These are phyloP conservation scores for Begonia peltatifolia DNA, from an alignment of 306 rosid species.

Conservation along the genomic window DNA sequence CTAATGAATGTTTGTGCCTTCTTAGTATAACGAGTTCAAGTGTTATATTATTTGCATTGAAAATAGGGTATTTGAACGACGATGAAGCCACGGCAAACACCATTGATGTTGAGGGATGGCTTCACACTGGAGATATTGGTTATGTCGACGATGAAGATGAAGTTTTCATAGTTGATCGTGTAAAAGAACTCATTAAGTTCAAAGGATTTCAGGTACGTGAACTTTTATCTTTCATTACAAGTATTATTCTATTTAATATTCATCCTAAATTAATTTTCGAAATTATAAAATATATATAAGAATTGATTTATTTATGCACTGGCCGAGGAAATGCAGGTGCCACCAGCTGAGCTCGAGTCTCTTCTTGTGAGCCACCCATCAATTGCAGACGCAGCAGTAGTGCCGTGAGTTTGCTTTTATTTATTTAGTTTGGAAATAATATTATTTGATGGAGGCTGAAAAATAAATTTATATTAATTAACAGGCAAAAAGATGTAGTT, in stretches of 20 bases:
- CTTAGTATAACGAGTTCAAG: neutral
- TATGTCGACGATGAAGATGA: slow-evolving; percentile 64
- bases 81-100: slow-evolving; percentile 47
- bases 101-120: slow-evolving; percentile 68
- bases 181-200: slow-evolving; percentile 80
- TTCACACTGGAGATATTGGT: slow-evolving; percentile 87
- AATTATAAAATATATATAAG: neutral
- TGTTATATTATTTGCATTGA: neutral
- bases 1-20: neutral
- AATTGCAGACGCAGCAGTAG: slow-evolving; percentile 83
- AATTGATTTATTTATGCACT: too few relatives aligned
- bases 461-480: neutral
- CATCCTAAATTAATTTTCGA: neutral
- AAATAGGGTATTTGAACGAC: slow-evolving; percentile 59
- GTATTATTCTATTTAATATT: neutral
- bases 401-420: slow-evolving; percentile 51
- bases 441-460: neutral
- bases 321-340: slow-evolving; percentile 31
- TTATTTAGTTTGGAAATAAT: too few relatives aligned
- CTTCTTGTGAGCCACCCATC: slow-evolving; percentile 68
- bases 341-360: slow-evolving; percentile 88
- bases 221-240: neutral
- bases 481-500: slow-evolving; percentile 60
- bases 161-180: slow-evolving; percentile 72
- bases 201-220: slow-evolving; percentile 74